Conservation (phyloP, 352 stramenopile genomes). For the Pythium aphanidermatum region DNA sequence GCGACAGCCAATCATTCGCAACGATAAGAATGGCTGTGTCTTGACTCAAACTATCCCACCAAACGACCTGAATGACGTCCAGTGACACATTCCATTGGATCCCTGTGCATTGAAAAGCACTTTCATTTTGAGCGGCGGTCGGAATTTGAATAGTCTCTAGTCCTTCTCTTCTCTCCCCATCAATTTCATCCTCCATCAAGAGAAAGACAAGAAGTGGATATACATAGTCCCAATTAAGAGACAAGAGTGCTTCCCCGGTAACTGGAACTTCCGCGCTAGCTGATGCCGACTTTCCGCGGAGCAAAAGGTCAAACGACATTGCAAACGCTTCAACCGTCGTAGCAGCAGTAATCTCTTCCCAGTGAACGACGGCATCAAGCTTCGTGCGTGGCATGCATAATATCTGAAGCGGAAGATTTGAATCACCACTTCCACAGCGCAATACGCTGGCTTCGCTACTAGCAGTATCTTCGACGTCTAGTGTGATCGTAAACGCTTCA, state of each 20-base stretch:
- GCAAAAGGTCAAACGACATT: conserved; percentile 42
- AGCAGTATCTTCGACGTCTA: conserved; percentile 11
- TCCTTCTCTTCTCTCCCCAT: conserved; percentile 3
- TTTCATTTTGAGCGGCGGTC: not conserved
- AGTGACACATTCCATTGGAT: conserved; percentile 65
- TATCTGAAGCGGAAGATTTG: conserved; percentile 13
- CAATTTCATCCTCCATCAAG: conserved; percentile 33
- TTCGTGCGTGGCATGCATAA: conserved; percentile 20
- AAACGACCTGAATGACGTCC: conserved; percentile 46
- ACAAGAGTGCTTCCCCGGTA: conserved; percentile 36
- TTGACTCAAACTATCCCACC: conserved; percentile 61
- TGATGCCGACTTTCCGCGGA: conserved; percentile 22
- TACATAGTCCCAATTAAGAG: conserved; percentile 67
- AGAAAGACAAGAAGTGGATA: conserved; percentile 56
- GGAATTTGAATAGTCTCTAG: too few species aligned
- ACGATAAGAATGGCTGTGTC: conserved; percentile 45
- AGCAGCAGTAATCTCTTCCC: conserved; percentile 5
- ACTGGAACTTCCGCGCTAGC: conserved; percentile 32
- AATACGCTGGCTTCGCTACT: not conserved
- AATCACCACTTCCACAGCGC: not conserved
- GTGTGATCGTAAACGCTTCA: conserved; percentile 13
- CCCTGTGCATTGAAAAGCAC: conserved; percentile 27
- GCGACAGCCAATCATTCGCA: conserved; percentile 46
- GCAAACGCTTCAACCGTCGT: conserved; percentile 26
- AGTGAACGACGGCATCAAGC: conserved; percentile 27